Evolutionary conservation across 1,284 basidiomycete species (phyloP).

Genomic region (Jaminaea rosea): DNA sequence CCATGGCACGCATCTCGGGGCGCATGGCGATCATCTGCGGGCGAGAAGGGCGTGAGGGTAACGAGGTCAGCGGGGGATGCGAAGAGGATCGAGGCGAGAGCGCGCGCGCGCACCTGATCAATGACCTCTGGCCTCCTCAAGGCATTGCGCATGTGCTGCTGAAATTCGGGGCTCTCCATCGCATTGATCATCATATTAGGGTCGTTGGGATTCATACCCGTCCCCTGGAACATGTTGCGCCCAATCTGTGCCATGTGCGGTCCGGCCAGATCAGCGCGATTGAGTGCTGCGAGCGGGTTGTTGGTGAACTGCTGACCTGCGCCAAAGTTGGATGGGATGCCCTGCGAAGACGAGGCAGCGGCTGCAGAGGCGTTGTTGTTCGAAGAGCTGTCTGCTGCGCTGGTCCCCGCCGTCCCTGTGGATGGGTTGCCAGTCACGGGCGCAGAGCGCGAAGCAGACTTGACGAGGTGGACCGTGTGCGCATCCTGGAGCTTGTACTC

Average conservation of each 20-base stretch:
- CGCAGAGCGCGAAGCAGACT: slow-evolving; percentile 28
- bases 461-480: slow-evolving; percentile 43
- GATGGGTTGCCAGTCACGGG: slow-evolving; percentile 25
- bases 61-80: neutral
- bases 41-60: neutral
- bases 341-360: slow-evolving; percentile 20
- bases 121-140: slow-evolving; percentile 39
- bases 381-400: slow-evolving; percentile 6
- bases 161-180: slow-evolving; percentile 40
- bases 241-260: slow-evolving; percentile 43
- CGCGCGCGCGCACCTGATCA: slow-evolving; percentile 11
- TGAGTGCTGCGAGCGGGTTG: slow-evolving; percentile 40
- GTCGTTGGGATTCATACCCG: slow-evolving; percentile 37
- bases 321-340: slow-evolving; percentile 38
- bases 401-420: slow-evolving; percentile 1
- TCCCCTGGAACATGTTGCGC: slow-evolving; percentile 6
- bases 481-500: slow-evolving; percentile 38
- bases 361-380: slow-evolving; percentile 1
- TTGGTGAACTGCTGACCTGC: slow-evolving; percentile 43
- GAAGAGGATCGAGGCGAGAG: neutral
- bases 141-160: slow-evolving; percentile 40
- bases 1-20: slow-evolving; percentile 38
- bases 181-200: slow-evolving; percentile 43
- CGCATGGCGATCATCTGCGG: slow-evolving; percentile 38
- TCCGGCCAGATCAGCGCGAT: slow-evolving; percentile 41